Evolutionary conservation across 2,329 filamentous ascomycete species (phyloP).

Genomic region (Juglanconis oblonga): DNA sequence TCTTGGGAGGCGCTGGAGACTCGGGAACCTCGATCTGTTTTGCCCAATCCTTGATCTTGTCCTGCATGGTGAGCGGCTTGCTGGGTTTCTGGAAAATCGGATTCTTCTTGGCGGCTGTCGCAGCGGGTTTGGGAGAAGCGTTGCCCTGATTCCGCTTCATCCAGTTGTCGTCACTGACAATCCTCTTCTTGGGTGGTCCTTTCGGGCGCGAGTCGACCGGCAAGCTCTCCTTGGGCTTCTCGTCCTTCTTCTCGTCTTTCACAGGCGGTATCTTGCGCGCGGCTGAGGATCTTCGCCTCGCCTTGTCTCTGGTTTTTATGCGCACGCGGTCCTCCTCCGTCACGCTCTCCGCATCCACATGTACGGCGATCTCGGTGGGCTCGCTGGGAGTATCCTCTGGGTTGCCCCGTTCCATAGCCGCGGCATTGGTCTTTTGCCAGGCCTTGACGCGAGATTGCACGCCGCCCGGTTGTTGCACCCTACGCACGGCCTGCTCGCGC

Average conservation of each 20-base stretch:
- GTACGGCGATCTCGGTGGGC: conserved; percentile 58
- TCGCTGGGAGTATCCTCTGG: conserved; percentile 53
- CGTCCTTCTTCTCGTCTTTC: conserved; percentile 27
- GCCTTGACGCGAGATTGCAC: conserved; percentile 76
- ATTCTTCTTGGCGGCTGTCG: conserved; percentile 27
- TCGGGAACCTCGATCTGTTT: conserved; percentile 50
- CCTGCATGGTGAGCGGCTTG: conserved; percentile 53
- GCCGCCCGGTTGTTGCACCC: conserved; percentile 60
- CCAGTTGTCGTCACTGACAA: conserved; percentile 93
- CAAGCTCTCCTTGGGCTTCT: conserved; percentile 23
- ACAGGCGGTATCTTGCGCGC: conserved; percentile 26
- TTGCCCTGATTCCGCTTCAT: conserved; percentile 45
- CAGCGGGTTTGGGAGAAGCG: conserved; percentile 22
- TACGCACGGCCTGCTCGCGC: conserved; percentile 56
- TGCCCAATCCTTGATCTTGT: conserved; percentile 63
- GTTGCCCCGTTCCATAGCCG: conserved; percentile 53
- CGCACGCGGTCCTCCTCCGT: conserved; percentile 59
- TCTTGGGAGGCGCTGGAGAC: conserved; percentile 33
- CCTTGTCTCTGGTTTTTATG: conserved; percentile 51
- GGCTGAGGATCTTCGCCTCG: conserved; percentile 27
- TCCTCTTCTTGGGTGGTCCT: conserved; percentile 78
- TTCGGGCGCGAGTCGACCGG: conserved; percentile 41
- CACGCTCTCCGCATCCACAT: conserved; percentile 58
- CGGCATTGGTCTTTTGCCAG: conserved; percentile 79
- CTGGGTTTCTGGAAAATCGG: conserved; percentile 46